Conservation (phyloP, 495 filamentous ascomycete genomes). For the Penicillium egyptiacum region DNA sequence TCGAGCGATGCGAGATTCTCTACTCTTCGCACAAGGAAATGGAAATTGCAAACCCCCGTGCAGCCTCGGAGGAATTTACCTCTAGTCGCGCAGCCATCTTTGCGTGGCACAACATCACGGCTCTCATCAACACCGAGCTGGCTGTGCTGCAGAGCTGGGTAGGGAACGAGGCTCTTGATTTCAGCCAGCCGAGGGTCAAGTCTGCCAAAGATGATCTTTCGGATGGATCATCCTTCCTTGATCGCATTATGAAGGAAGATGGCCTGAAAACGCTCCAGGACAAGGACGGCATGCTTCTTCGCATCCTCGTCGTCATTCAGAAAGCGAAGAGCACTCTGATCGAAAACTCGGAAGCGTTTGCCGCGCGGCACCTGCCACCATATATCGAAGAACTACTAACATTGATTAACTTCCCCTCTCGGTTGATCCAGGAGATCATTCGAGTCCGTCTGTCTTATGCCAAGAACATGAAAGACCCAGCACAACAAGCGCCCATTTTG, state of each 20-base stretch:
- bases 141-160: constrained; percentile 92
- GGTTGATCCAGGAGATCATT: constrained; percentile 95
- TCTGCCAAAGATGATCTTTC: constrained; percentile 62
- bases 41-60: constrained; percentile 66
- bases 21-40: constrained; percentile 79
- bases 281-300: constrained; percentile 75
- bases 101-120: constrained; percentile 96
- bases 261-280: constrained; percentile 89
- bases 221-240: constrained; percentile 89
- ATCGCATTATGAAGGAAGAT: constrained; percentile 98
- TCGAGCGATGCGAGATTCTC: constrained; percentile 80
- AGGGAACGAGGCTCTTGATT: constrained; percentile 92
- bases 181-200: constrained; percentile 58
- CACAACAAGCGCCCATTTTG: constrained; percentile 83
- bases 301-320: constrained; percentile 76
- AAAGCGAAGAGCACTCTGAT: constrained; percentile 95
- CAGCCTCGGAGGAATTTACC: constrained; percentile 69
- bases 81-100: constrained; percentile 84
- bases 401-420: constrained; percentile 93
- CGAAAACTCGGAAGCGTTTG: constrained; percentile 78
- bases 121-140: constrained; percentile 93
- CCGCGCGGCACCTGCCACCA: constrained; percentile 87
- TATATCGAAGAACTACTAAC: constrained; percentile 97
- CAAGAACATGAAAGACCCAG: constrained; percentile 87
- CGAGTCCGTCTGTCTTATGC: constrained; percentile 89